Percentiles rank a stretch among this genome's conserved stretches.
These are phyloP conservation scores for Phytophthora cryptogea DNA, from an alignment of 352 stramenopile species.

Conservation along the genomic window DNA sequence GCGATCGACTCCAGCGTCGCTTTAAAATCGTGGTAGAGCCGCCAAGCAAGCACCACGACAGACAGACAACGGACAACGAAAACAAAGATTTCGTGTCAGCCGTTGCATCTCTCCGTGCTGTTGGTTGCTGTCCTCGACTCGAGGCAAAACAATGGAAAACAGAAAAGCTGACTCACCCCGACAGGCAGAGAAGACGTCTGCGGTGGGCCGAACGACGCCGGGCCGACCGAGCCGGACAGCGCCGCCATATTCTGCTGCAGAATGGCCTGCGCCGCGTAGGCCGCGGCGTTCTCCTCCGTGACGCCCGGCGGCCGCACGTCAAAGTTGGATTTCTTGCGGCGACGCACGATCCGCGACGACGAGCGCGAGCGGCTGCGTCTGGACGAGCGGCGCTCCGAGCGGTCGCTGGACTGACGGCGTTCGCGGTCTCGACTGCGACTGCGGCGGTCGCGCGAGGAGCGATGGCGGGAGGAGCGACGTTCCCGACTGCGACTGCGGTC, in stretches of 20 bases:
- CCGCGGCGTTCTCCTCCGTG: constrained; percentile 81
- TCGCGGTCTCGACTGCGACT: constrained; percentile 48
- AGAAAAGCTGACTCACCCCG: constrained; percentile 29
- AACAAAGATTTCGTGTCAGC: constrained; percentile 51
- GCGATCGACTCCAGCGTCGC: constrained; percentile 24
- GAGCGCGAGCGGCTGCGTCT: constrained; percentile 50
- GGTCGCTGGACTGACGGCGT: constrained; percentile 35
- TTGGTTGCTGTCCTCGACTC: constrained; percentile 24
- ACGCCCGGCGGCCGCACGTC: constrained; percentile 81
- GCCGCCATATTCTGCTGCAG: constrained; percentile 84
- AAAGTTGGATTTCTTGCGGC: constrained; percentile 83
- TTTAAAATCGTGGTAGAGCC: constrained; percentile 26
- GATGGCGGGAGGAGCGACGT: constrained; percentile 44
- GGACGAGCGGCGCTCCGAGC: constrained; percentile 46
- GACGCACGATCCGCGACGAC: constrained; percentile 49
- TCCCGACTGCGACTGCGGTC: constrained; percentile 44
- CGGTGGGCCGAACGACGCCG: constrained; percentile 62
- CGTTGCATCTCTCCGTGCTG: constrained; percentile 39
- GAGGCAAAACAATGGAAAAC: constrained; percentile 3
- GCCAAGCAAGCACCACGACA: constrained; percentile 32
- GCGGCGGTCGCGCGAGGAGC: constrained; percentile 45
- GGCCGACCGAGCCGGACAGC: constrained; percentile 62
- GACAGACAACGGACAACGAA: constrained; percentile 64
- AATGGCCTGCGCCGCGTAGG: constrained; percentile 84
- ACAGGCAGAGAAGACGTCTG: constrained; percentile 22